These are phyloP conservation scores for Tetrastigma voinierianum DNA, from an alignment of 164 flowering plant genomes.

Conservation along the genomic window DNA sequence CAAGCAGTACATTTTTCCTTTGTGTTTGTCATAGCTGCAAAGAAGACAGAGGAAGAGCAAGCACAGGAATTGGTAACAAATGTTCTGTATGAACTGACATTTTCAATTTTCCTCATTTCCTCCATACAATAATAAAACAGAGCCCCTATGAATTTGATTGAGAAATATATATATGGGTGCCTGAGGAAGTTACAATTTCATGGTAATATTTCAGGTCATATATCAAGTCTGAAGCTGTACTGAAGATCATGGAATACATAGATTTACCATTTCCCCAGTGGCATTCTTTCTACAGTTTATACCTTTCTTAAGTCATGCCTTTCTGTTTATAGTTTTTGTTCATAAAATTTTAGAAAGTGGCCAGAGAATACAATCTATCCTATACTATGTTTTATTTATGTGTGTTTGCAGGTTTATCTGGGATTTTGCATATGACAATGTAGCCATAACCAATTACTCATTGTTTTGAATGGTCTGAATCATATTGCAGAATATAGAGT, in stretches of 20 bases:
- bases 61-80: too few species aligned
- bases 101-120: neutral
- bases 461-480: constrained; percentile 81
- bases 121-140: neutral
- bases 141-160: neutral
- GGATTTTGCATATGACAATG: constrained; percentile 75
- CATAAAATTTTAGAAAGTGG: neutral
- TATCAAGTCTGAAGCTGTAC: constrained; percentile 90
- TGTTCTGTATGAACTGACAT: too few species aligned
- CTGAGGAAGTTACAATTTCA: neutral
- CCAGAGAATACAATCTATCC: neutral
- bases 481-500: constrained; percentile 73
- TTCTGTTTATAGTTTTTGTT: neutral
- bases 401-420: constrained; percentile 64
- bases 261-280: constrained; percentile 84
- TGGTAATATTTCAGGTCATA: constrained; percentile 61
- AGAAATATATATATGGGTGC: neutral
- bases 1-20: too few species aligned
- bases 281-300: constrained; percentile 73
- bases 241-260: constrained; percentile 91
- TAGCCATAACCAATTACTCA: constrained; percentile 80
- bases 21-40: too few species aligned
- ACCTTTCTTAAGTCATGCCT: constrained; percentile 65
- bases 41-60: too few species aligned
- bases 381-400: constrained; percentile 3